phyloP scores from a whole-genome alignment of 2,329 filamentous ascomycete species.

The Aspergillus oerlinghausenensis region DNA sequence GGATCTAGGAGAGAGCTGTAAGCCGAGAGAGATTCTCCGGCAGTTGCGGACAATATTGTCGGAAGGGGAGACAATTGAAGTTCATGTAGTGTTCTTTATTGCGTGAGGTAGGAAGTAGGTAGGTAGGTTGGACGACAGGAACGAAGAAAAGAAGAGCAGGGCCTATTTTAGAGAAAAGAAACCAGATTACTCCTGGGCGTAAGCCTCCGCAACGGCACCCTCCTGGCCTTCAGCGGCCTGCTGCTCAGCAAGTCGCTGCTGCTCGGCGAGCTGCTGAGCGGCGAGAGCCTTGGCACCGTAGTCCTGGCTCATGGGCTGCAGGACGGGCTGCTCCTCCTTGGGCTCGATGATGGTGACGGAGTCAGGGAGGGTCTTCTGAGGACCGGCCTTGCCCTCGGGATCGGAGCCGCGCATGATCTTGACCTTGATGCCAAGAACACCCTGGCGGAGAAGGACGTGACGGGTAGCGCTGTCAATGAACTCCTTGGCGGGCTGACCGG shows the following conservation, averaged over 20 bases:
- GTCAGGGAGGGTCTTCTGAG: slow-evolving; percentile 95
- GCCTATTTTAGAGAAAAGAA: slow-evolving; percentile 21
- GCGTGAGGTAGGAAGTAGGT: slow-evolving; percentile 31
- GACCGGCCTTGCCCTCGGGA: slow-evolving; percentile 97
- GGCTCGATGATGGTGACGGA: slow-evolving; percentile 99
- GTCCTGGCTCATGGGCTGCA: slow-evolving; percentile 96
- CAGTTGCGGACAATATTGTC: slow-evolving; percentile 1
- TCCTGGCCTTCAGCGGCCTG: slow-evolving; percentile 48
- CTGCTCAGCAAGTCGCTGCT: slow-evolving; percentile 57
- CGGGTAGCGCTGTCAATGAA: slow-evolving; percentile 99
- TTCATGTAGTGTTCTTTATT: slow-evolving; percentile 35
- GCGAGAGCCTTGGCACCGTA: slow-evolving; percentile 88
- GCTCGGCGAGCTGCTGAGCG: slow-evolving; percentile 52
- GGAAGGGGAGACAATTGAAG: slow-evolving; percentile 9
- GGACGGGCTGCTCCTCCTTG: slow-evolving; percentile 96
- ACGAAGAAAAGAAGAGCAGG: slow-evolving; percentile 21
- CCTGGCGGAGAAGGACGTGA: slow-evolving; percentile 99
- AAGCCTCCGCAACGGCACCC: slow-evolving; percentile 38
- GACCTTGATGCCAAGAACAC: slow-evolving; percentile 99
- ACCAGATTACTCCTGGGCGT: slow-evolving; percentile 44
- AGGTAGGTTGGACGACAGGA: slow-evolving; percentile 30
- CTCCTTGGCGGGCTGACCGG: slow-evolving; percentile 97
- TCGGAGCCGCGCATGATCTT: slow-evolving; percentile 99
- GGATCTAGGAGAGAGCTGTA: slow-evolving; percentile 1
- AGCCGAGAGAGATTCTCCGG: slow-evolving; percentile 1